Base-by-base conservation (phyloP, 2,329 filamentous ascomycete species). In the Chrysoporthe cubensis region DNA sequence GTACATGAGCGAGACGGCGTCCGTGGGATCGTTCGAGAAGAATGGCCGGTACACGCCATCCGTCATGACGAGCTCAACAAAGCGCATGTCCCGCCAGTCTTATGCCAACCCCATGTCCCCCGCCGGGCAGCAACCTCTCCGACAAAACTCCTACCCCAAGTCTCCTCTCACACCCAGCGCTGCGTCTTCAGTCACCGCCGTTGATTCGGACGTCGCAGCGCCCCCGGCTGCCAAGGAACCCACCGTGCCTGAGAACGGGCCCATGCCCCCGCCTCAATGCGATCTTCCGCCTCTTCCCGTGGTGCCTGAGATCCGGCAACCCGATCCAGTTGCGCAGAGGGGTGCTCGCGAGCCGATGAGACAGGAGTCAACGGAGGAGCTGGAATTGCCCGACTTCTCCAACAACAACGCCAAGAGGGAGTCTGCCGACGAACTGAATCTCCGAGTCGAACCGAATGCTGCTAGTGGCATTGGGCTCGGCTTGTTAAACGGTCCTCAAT, bases 1-100 rank as follows among this genome's bases (percentile, higher is more conserved):
- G 44, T 90, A 91, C 75, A 78, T 78, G 62, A 87, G 84, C 72
- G 88, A 90, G 67, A 80, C 79, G 63, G 83, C 79, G 18, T 90
- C 88, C 13, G 76, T 89, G 70, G 82, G 84, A 62, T 89, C 88
- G 7, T 80, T 83, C 72, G 79, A 76, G 74, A 74, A 71, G 74
- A 79, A 75, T 42, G 75, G 75, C 42, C 76, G 78, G 69, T 80
- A 83, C 48, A 65, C 68, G 18, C 68, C 68, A 26, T 69, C 68
- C 14, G 46, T 59, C 50, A 63, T 58, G 11, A 69, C 61, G 32
- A 59, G 65, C 58, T 68, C 68, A 14, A 68, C 62, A 32, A 69
- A 68, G 62, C 68, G 68, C 66, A 59, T 69, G 37, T 69, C 68
- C 32, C 68, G 68, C 46, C 62, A 65, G 42, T 69, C 67, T 21